Conservation (phyloP, 768 basidiomycete species). For the Auricularia sp. region DNA sequence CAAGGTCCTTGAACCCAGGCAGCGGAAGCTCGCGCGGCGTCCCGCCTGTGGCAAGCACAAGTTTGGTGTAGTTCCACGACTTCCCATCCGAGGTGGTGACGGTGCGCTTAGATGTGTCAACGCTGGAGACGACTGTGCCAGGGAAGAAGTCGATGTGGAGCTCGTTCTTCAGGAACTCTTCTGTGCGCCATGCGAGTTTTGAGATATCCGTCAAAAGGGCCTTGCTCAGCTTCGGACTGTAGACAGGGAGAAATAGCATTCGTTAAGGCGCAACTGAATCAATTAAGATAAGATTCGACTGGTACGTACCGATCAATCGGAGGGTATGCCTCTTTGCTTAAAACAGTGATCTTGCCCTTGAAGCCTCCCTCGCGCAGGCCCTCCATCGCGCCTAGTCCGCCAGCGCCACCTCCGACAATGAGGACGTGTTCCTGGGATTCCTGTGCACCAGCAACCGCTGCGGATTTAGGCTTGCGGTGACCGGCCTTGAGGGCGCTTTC, state of each 20-base stretch:
- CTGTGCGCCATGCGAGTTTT: slow-evolving; percentile 66
- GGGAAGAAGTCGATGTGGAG: slow-evolving; percentile 58
- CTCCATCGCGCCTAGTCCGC: slow-evolving; percentile 66
- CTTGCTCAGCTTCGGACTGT: slow-evolving; percentile 83
- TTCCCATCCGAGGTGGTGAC: slow-evolving; percentile 18
- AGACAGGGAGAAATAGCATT: not conserved
- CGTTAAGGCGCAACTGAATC: no score
- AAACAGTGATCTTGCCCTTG: slow-evolving; percentile 61
- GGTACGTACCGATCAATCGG: slow-evolving; percentile 69
- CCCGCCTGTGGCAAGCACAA: slow-evolving; percentile 73
- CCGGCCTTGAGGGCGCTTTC: slow-evolving; percentile 47
- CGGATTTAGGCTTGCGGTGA: slow-evolving; percentile 50
- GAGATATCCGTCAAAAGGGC: slow-evolving; percentile 64
- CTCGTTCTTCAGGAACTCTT: slow-evolving; percentile 68
- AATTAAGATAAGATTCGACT: not conserved
- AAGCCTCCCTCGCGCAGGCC: slow-evolving; percentile 64
- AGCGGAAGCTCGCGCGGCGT: slow-evolving; percentile 67
- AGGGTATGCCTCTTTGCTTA: slow-evolving; percentile 68
- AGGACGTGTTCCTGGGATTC: slow-evolving; percentile 52
- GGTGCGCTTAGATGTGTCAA: slow-evolving; percentile 49
- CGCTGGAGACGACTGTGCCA: slow-evolving; percentile 35
- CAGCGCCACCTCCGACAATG: slow-evolving; percentile 80
- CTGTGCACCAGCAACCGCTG: slow-evolving; percentile 34
- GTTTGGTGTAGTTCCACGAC: slow-evolving; percentile 47
- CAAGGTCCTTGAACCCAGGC: slow-evolving; percentile 52